Percentiles rank a stretch among this genome's conserved stretches.
Conservation (phyloP, 2,329 filamentous ascomycete genomes). For the Zasmidium citrigriseum region DNA sequence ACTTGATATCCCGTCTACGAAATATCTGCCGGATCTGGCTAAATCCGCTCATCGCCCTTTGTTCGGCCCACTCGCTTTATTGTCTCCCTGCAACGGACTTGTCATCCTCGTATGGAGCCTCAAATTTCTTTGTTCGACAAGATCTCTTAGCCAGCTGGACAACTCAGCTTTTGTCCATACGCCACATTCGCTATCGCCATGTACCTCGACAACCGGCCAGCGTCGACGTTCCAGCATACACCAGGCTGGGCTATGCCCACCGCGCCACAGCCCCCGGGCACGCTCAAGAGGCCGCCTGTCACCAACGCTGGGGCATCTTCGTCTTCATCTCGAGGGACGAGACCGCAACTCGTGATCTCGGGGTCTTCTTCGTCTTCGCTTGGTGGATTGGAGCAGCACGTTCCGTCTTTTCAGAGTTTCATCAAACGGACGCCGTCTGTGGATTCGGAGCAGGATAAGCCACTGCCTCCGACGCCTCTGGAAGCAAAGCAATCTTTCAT, state of each 20-base stretch:
- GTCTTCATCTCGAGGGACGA: constrained; percentile 6
- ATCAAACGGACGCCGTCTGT: constrained; percentile 31
- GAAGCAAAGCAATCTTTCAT: constrained; percentile 1
- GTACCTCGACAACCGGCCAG: constrained; percentile 28
- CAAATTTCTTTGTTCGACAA: constrained; percentile 11
- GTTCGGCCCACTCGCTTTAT: background rate
- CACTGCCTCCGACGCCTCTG: constrained; percentile 33
- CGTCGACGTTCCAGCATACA: constrained; percentile 23
- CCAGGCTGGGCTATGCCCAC: constrained; percentile 22
- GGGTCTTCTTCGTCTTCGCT: constrained; percentile 25
- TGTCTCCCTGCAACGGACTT: constrained; percentile 5
- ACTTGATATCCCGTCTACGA: background rate
- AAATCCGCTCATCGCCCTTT: background rate
- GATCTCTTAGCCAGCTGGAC: background rate
- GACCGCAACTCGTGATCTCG: constrained; percentile 12
- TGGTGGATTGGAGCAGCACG: constrained; percentile 26
- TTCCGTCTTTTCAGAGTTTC: constrained; percentile 37
- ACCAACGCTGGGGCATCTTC: constrained; percentile 12
- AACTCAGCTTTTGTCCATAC: background rate
- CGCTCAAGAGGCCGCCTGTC: constrained; percentile 20
- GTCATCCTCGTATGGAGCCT: background rate
- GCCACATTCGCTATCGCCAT: constrained; percentile 10
- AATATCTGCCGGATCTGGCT: background rate
- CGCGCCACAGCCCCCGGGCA: constrained; percentile 3
- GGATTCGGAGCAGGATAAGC: constrained; percentile 29